Percentiles rank a stretch among this genome's conserved stretches.
These are phyloP conservation scores for Apiospora marii DNA, from an alignment of 2,329 filamentous ascomycete genomes.

Conservation along the genomic window DNA sequence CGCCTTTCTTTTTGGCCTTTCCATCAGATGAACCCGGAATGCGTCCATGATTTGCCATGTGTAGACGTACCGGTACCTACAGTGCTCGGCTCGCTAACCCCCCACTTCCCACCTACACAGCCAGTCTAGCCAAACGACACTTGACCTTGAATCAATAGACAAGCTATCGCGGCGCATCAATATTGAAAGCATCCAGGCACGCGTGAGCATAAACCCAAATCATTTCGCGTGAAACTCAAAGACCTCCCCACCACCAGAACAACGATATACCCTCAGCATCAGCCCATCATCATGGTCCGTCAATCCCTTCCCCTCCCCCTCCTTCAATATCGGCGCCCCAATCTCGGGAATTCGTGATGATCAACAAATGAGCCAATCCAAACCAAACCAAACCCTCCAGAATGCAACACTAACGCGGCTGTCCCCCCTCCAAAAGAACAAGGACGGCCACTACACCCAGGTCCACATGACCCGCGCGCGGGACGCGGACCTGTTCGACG, in stretches of 20 bases:
- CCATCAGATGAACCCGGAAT: not conserved
- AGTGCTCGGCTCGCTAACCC: not conserved
- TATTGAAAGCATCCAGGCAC: not conserved
- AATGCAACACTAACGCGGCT: no score
- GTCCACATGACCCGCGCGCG: constrained; percentile 76
- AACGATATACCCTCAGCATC: not conserved
- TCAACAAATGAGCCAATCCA: not conserved
- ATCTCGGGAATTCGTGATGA: not conserved
- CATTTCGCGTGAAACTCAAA: not conserved
- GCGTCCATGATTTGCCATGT: not conserved
- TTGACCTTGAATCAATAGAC: not conserved
- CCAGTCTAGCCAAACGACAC: not conserved
- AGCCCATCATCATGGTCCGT: not conserved
- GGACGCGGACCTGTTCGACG: constrained; percentile 82
- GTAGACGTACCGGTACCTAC: constrained; percentile 1
- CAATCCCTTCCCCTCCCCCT: not conserved
- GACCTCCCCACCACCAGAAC: not conserved
- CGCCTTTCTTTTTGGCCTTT: not conserved
- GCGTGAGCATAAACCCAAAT: constrained; percentile 1
- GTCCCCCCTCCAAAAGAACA: constrained; percentile 56
- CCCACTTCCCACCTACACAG: not conserved
- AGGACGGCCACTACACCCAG: constrained; percentile 79
- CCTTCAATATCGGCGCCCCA: not conserved
- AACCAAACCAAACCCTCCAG: not conserved
- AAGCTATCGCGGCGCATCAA: constrained; percentile 16